These are phyloP conservation scores for Astathelohania contejeani DNA, from an alignment of 371 early-diverging fungal genomes.

Conservation along the genomic window DNA sequence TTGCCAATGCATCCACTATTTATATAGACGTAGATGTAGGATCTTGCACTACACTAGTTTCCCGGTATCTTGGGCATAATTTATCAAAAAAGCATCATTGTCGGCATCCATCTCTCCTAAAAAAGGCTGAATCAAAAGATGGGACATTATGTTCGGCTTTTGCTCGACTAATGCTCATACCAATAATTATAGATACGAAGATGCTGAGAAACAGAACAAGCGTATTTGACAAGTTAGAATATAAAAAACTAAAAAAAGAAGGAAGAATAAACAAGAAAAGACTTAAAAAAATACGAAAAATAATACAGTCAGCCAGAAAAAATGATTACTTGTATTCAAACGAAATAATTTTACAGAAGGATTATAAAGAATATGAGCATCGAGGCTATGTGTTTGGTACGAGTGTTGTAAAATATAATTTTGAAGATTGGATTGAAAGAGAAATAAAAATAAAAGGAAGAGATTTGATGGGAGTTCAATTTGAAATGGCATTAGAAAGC, in stretches of 20 bases:
- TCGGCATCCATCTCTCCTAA: neutral
- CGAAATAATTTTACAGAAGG: constrained; percentile 35
- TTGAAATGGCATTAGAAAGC: constrained; percentile 5
- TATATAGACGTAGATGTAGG: constrained; percentile 40
- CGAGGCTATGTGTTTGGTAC: constrained; percentile 30
- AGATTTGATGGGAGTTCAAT: constrained; percentile 7
- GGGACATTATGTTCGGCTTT: constrained; percentile 12
- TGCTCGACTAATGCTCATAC: constrained; percentile 30
- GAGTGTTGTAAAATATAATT: constrained; percentile 36
- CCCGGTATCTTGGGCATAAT: constrained; percentile 36
- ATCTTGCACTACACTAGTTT: constrained; percentile 33
- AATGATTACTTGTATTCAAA: constrained; percentile 25
- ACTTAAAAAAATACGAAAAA: constrained; percentile 17
- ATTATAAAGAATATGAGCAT: constrained; percentile 28
- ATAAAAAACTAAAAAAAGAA: constrained; percentile 25
- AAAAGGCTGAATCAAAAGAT: too few relatives aligned
- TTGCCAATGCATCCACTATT: constrained; percentile 18
- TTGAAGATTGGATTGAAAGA: constrained; percentile 39
- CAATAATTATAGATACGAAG: constrained; percentile 40
- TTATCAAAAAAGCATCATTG: constrained; percentile 16
- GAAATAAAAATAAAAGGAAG: constrained; percentile 13
- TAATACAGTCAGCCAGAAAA: constrained; percentile 18
- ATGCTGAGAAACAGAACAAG: constrained; percentile 20
- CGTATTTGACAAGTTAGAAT: constrained; percentile 29
- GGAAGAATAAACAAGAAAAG: constrained; percentile 20